Conservation (phyloP, 768 basidiomycete species). For the Agaricus blazei region DNA sequence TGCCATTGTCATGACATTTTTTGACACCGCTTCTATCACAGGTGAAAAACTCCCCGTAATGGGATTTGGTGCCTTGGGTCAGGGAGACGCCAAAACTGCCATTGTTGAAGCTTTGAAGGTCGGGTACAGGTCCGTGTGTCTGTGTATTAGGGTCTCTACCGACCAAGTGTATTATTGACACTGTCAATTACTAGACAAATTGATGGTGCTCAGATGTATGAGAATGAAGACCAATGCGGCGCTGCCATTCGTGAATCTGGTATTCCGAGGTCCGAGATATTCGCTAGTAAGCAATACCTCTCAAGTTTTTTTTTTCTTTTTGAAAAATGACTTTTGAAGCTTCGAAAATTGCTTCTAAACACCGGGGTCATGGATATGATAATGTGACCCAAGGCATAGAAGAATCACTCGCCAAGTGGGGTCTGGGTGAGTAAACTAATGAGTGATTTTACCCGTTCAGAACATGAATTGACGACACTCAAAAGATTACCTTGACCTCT, state of each 20-base stretch:
- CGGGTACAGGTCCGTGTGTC: constrained; percentile 45
- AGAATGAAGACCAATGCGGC: constrained; percentile 48
- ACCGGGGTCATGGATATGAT: constrained; percentile 10
- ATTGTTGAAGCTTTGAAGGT: constrained; percentile 51
- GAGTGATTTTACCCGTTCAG: not conserved
- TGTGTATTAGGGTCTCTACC: not conserved
- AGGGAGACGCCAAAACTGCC: constrained; percentile 40
- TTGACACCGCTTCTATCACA: not conserved
- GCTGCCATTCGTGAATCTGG: constrained; percentile 44
- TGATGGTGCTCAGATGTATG: constrained; percentile 55
- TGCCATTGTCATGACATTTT: not conserved
- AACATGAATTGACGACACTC: not conserved
- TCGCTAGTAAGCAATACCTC: constrained; percentile 49
- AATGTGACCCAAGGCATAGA: constrained; percentile 10
- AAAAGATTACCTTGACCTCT: constrained; percentile 52
- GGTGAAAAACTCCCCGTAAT: constrained; percentile 51
- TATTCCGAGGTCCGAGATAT: constrained; percentile 44
- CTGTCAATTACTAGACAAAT: constrained; percentile 36
- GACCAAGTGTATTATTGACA: not conserved
- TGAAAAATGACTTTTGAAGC: constrained; percentile 11
- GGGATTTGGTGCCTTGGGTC: constrained; percentile 61
- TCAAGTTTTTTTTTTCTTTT: no score
- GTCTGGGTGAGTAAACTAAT: constrained; percentile 7
- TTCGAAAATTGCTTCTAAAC: constrained; percentile 10
- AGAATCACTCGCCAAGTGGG: constrained; percentile 9